Percentiles rank a stretch among this genome's conserved stretches.
Evolutionary conservation across 2,329 filamentous ascomycete genomes (phyloP).

Genomic region (Aureobasidium sp.): DNA sequence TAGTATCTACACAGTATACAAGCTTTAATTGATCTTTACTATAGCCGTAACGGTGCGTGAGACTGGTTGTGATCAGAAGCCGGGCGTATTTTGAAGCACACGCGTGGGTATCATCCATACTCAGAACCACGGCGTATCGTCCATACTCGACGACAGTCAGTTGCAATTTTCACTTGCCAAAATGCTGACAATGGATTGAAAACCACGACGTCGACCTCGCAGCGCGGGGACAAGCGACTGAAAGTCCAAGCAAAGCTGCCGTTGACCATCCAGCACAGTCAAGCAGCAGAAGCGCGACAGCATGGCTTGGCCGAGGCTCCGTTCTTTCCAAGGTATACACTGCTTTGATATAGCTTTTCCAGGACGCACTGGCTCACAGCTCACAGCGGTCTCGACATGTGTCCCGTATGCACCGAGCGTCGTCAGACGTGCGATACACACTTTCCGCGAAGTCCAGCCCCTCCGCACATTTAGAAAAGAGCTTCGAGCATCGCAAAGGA

Average conservation of each 20-base stretch:
- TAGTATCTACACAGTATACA: not conserved
- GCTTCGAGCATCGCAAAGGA: conserved; percentile 59
- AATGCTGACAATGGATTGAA: conserved; percentile 11
- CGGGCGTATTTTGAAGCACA: conserved; percentile 12
- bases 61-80: not conserved
- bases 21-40: not conserved
- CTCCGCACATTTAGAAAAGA: conserved; percentile 64
- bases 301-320: not conserved
- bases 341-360: not conserved
- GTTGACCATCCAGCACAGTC: not conserved
- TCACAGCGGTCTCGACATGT: not conserved
- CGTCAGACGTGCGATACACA: conserved; percentile 37
- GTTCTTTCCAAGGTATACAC: not conserved
- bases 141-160: conserved; percentile 6
- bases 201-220: conserved; percentile 1
- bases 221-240: conserved; percentile 2
- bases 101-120: conserved; percentile 7
- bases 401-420: not conserved
- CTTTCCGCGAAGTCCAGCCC: conserved; percentile 69
- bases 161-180: conserved; percentile 9
- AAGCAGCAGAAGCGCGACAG: not conserved
- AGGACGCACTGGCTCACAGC: not conserved
- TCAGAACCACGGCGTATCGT: conserved; percentile 14
- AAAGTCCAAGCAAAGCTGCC: not conserved
- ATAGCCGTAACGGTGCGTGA: not conserved